A percentile compares a stretch with the other conserved stretches of the same genome.
Evolutionary conservation across 2,329 filamentous ascomycete genomes (phyloP).

Genomic region (Elsinoe necatrix): DNA sequence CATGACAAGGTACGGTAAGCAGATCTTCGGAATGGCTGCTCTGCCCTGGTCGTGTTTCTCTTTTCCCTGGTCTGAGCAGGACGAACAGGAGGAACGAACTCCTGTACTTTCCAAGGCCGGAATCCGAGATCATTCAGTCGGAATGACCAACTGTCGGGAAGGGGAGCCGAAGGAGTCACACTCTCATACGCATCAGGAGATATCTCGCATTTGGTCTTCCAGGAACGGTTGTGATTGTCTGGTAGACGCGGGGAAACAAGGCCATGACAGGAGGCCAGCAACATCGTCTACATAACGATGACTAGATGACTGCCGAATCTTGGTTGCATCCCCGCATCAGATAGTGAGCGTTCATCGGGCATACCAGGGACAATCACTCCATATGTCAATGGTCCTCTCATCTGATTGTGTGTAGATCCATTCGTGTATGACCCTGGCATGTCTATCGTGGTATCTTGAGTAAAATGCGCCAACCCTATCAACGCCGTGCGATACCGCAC

Average conservation of each 20-base stretch:
- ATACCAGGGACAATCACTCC: not conserved
- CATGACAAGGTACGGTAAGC: not conserved
- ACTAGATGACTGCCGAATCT: not conserved
- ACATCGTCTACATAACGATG: not conserved
- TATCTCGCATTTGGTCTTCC: not conserved
- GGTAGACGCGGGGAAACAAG: conserved; percentile 7
- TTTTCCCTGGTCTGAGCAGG: not conserved
- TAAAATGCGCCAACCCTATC: not conserved
- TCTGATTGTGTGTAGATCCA: not conserved
- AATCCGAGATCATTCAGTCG: not conserved
- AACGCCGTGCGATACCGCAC: not conserved
- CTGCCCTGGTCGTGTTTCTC: not conserved
- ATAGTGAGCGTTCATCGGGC: not conserved
- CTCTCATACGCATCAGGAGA: not conserved
- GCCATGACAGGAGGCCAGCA: not conserved
- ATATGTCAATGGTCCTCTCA: not conserved
- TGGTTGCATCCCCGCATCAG: not conserved
- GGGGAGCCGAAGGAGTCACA: conserved; percentile 3
- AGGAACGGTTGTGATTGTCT: not conserved
- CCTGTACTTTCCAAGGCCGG: too few relatives aligned
- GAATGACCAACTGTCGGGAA: not conserved
- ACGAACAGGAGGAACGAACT: too few relatives aligned
- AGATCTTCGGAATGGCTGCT: not conserved
- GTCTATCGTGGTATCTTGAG: not conserved
- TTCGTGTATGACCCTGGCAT: not conserved